Conservation (phyloP, 2,329 filamentous ascomycete species). For the Exophiala alcalophila region DNA sequence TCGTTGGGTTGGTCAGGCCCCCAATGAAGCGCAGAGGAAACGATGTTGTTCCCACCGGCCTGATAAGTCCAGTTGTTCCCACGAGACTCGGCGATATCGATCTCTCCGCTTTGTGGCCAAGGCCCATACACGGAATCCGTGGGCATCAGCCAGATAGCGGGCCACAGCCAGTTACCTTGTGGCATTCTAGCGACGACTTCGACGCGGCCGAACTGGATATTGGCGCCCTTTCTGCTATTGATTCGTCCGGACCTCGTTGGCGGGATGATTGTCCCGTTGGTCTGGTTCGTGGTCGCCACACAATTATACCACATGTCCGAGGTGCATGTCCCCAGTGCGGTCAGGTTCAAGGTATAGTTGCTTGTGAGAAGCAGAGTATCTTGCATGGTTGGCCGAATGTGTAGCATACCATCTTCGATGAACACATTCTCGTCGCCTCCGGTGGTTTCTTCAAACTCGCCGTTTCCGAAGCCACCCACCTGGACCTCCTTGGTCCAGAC, state of each 20-base stretch:
- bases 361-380: conserved; percentile 63
- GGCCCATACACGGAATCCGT: conserved; percentile 67
- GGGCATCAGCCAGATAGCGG: conserved; percentile 88
- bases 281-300: conserved; percentile 69
- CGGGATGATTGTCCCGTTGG: conserved; percentile 73
- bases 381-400: conserved; percentile 76
- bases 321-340: conserved; percentile 64
- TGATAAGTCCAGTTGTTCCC: conserved; percentile 77
- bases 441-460: conserved; percentile 77
- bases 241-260: conserved; percentile 76
- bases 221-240: conserved; percentile 67
- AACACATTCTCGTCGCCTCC: conserved; percentile 69
- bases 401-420: conserved; percentile 64
- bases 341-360: conserved; percentile 67
- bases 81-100: conserved; percentile 76
- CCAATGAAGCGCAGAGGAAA: conserved; percentile 78
- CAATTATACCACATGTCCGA: conserved; percentile 60
- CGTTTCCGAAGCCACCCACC: conserved; percentile 54
- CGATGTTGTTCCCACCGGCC: conserved; percentile 77
- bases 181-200: conserved; percentile 77
- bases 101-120: conserved; percentile 79
- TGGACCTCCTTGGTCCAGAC: conserved; percentile 72
- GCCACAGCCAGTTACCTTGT: conserved; percentile 82
- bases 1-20: conserved; percentile 70
- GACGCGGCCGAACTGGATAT: conserved; percentile 76